Evolutionary conservation across 345 rosid genomes (phyloP).

Genomic region (Mallotus nudiflorus): DNA sequence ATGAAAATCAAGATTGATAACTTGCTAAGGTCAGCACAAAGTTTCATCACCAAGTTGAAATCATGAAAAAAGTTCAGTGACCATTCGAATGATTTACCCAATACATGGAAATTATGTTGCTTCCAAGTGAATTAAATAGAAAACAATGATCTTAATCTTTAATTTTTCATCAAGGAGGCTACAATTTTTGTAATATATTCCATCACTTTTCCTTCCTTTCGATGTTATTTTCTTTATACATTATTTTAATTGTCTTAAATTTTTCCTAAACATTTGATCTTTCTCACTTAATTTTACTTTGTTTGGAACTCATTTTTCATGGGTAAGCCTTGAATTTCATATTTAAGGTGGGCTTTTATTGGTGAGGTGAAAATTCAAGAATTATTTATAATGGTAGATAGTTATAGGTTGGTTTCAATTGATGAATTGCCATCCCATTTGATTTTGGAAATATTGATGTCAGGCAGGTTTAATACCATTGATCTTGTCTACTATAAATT

Average conservation of each 20-base stretch:
- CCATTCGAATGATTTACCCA: no score
- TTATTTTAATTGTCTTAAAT: constrained; percentile 72
- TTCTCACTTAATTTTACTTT: neutral
- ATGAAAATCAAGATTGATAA: no score
- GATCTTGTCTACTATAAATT: constrained; percentile 74
- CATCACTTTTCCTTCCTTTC: constrained; percentile 59
- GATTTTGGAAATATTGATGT: constrained; percentile 77
- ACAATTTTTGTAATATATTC: constrained; percentile 45
- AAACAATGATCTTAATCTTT: no score
- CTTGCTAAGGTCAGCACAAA: no score
- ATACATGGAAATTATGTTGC: no score
- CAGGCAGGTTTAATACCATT: constrained; percentile 57
- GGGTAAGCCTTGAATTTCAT: constrained; percentile 11
- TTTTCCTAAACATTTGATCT: constrained; percentile 75
- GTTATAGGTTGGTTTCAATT: constrained; percentile 46
- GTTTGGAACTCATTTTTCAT: constrained; percentile 1
- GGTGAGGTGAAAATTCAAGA: constrained; percentile 18
- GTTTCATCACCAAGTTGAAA: no score
- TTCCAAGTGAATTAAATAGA: no score
- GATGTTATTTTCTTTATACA: constrained; percentile 67
- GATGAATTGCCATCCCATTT: constrained; percentile 90
- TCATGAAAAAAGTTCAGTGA: no score
- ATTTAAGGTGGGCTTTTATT: constrained; percentile 10
- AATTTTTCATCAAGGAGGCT: constrained; percentile 42
- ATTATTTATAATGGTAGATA: constrained; percentile 59